Evolutionary conservation across 768 basidiomycete species (phyloP), one percentile per base, ranked within the genome.

Genomic region (Mrakia frigida): DNA sequence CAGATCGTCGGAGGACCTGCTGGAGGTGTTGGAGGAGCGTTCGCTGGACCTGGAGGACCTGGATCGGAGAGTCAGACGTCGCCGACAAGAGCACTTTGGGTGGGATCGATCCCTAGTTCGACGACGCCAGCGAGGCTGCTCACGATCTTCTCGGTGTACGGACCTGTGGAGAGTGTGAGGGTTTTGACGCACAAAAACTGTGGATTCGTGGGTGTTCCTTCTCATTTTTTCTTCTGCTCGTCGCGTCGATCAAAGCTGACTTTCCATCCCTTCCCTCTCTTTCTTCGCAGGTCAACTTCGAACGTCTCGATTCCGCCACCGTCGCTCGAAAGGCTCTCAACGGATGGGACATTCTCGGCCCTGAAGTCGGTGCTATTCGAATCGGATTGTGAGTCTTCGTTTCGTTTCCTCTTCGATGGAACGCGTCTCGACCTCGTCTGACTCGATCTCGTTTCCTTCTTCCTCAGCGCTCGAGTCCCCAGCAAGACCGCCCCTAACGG

Each of bases 171-270:
- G 84, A 95, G 92, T 70, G 97, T 96, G 13, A 86, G 97, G 77
- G 94, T 98, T 21, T 86, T 99, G 80, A 95, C 94, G 5, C 94
- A 97, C 86, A 98, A 98, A 86, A 96, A 96, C 80, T 97, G 97
- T 83, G 93, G 93, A 77, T 92, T 92, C 84, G 76, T 76, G 59
- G 25, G 75, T 71, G 18, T 7, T 14, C 9, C 6, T n/a, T n/a
- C n/a, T 21, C 23, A 10, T 21, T 46, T 25, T 5, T 18, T 31
- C 41, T n/a, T 43, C 16, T 50, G 31, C 1, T 18, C 21, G 25
- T 14, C 72, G 37, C 46, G 33, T 6, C 21, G 23, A 28, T 25
- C 31, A 1, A 11, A n/a, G 31, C 50, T 56, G 39, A 50, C 46
- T 50, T 21, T 21, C 46, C 16, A 35, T n/a, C n/a, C n/a, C 52